These are phyloP conservation scores for Raffaelea arxii DNA, from an alignment of 2,329 filamentous ascomycete species.

Conservation along the genomic window DNA sequence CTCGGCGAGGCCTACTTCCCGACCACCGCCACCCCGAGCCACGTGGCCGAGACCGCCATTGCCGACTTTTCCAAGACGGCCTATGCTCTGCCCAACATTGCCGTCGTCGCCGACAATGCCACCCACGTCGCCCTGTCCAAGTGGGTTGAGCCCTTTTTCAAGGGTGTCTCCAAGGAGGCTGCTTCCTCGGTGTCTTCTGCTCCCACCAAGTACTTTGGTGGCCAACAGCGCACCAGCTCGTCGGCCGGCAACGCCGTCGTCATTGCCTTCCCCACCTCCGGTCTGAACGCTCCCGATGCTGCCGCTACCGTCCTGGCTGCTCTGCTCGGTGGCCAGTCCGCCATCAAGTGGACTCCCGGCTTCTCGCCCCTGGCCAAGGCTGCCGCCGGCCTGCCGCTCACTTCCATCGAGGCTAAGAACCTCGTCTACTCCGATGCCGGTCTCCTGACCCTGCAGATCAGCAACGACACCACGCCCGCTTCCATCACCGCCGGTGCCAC, in stretches of 20 bases:
- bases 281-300: constrained; percentile 74
- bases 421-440: constrained; percentile 88
- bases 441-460: constrained; percentile 74
- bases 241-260: constrained; percentile 71
- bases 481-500: constrained; percentile 66
- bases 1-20: constrained; percentile 74
- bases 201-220: constrained; percentile 82
- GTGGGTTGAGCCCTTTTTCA: constrained; percentile 93
- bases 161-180: constrained; percentile 49
- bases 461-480: constrained; percentile 50
- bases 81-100: constrained; percentile 85
- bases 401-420: constrained; percentile 65
- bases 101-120: constrained; percentile 82
- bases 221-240: constrained; percentile 82
- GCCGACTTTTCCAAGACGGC: constrained; percentile 66
- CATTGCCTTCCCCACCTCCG: constrained; percentile 86
- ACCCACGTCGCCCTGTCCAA: constrained; percentile 66
- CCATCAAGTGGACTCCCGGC: constrained; percentile 90
- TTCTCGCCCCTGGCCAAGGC: constrained; percentile 86
- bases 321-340: constrained; percentile 81
- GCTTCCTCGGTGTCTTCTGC: constrained; percentile 41
- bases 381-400: constrained; percentile 52
- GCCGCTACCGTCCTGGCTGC: constrained; percentile 80
- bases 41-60: constrained; percentile 68
- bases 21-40: constrained; percentile 62